Percentiles rank a stretch among this genome's conserved stretches.
Conservation (phyloP, 306 rosid genomes). For the Ormosia emarginata region DNA sequence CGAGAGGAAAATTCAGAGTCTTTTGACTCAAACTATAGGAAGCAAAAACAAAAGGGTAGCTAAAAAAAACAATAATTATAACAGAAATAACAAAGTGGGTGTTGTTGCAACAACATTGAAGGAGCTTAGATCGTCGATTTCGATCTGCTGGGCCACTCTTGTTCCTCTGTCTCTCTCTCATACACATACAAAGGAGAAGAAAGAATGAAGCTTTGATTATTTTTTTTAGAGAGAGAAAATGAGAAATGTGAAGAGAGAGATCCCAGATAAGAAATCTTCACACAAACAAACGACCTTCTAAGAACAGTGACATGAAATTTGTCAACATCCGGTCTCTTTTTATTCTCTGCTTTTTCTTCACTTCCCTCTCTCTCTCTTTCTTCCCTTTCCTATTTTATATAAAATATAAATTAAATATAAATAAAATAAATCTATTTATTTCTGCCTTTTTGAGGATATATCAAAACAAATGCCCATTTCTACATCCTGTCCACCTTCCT, state of each 20-base stretch:
- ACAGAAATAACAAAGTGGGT: conserved; percentile 45
- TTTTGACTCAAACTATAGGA: conserved; percentile 22
- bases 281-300: conserved; percentile 96
- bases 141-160: conserved; percentile 78
- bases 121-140: conserved; percentile 80
- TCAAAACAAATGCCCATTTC: conserved; percentile 57
- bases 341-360: conserved; percentile 92
- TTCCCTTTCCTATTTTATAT: not conserved
- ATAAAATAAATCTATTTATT: conserved; percentile 18
- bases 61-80: conserved; percentile 34
- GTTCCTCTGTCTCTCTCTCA: conserved; percentile 30
- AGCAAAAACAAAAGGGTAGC: conserved; percentile 15
- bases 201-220: not conserved
- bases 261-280: conserved; percentile 98
- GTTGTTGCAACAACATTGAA: conserved; percentile 56
- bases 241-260: conserved; percentile 48
- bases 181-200: conserved; percentile 33
- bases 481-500: conserved; percentile 82
- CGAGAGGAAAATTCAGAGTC: conserved; percentile 23
- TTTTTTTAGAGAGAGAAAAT: conserved; percentile 36
- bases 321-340: conserved; percentile 99
- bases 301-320: conserved; percentile 99
- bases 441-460: conserved; percentile 40
- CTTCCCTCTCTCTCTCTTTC: conserved; percentile 44
- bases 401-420: not conserved